phyloP scores from a whole-genome alignment of 106 monocot species.

The Dendrobium nobile region DNA sequence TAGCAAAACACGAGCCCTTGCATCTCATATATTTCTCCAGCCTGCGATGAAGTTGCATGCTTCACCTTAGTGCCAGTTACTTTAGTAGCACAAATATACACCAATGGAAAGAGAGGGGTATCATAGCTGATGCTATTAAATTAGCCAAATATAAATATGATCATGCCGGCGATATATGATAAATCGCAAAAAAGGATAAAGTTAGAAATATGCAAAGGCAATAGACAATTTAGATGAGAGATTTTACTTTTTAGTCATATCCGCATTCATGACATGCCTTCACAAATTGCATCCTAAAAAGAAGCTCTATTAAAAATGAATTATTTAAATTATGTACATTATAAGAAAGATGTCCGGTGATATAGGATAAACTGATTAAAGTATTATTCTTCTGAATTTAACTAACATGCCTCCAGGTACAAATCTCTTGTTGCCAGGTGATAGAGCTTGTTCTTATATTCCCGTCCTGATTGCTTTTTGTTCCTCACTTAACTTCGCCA shows the following conservation, averaged over 20 bases:
- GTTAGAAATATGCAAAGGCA: neutral
- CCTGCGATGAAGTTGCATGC: neutral
- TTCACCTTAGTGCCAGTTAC: neutral
- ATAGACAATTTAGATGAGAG: neutral
- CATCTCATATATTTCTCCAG: conserved; percentile 79
- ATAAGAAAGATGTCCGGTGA: neutral
- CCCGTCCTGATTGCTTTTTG: neutral
- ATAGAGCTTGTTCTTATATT: neutral
- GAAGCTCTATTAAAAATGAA: neutral
- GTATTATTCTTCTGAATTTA: too few relatives aligned
- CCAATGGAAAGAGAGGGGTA: neutral
- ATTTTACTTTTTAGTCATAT: conserved; percentile 1
- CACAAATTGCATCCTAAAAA: neutral
- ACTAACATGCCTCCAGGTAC: neutral
- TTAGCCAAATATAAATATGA: neutral
- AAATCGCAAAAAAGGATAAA: neutral
- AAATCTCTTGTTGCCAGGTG: neutral
- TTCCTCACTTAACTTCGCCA: neutral
- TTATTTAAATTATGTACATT: neutral
- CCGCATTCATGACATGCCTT: neutral
- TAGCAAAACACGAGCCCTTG: conserved; percentile 48
- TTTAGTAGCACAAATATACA: neutral
- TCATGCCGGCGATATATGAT: neutral
- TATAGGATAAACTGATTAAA: neutral
- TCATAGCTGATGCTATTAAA: neutral